Base-by-base conservation (phyloP, 106 monocot genomes). In the Posidonia australis region DNA sequence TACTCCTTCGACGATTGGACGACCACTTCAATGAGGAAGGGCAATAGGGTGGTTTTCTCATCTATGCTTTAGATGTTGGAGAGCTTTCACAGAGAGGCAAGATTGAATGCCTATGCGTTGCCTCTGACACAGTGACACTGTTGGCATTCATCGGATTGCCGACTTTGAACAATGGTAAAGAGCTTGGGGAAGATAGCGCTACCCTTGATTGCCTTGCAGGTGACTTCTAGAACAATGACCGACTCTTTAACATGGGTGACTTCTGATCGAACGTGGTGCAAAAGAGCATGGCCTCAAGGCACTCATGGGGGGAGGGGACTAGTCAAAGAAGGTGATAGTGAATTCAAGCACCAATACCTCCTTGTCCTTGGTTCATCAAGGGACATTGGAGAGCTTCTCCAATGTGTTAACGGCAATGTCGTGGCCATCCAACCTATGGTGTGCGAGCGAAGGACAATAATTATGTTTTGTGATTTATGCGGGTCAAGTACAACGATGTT, bases 21-120 rank as follows among this genome's bases (percentile, higher is more conserved):
- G 1, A 94, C 94, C 66, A 82, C 84, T 67, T 90, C 86, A 5
- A 87, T 81, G 1, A 94, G 81, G 53, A 94, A 94, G 63, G 90
- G 83, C 44, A 94, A 84, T 48, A 94, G 74, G 30, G 84, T 86
- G 51, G 82, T 94, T 74, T 77, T 86, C 60, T 86, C 89, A 51
- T 94, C 94, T 9, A 76, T 90, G 77, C 90, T 90, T 78, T 90
- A 90, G 44, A 94, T 84, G 56, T 90, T 90, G 23, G 90, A 80
- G 36, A 94, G 82, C 74, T 94, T 94, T 32, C 80, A 54, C n/a
- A 94, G 73, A 0, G 94, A 75, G 5, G 77, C 56, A 24, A 94
- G 77, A 72, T 94, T 84, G 77, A 94, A 94, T 2, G 90, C 94
- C 68, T 86, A 79, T 2, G 94, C 94, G 44, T 94, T 84, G 13